A percentile compares a stretch with the other conserved stretches of the same genome.
Evolutionary conservation across 73 alveolate species (phyloP).

Genomic region (Tetrahymena malaccensis): DNA sequence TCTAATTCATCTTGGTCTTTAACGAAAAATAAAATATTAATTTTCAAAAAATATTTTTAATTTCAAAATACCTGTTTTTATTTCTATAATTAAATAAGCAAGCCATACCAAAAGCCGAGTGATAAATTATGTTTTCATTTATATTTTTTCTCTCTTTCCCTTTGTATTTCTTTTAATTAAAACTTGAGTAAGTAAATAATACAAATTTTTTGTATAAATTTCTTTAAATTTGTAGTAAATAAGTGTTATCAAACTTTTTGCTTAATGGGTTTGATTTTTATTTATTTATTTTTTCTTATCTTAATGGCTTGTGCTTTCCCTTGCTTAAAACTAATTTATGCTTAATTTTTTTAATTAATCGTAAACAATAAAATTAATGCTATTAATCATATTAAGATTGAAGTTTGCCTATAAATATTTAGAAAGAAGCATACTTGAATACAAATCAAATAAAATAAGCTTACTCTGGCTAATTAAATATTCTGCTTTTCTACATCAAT

Average conservation of each 20-base stretch:
- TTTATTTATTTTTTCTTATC: too few relatives aligned
- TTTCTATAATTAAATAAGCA: not conserved
- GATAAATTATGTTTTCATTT: not conserved
- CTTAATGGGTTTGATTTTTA: not conserved
- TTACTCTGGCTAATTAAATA: not conserved
- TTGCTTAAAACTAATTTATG: not conserved
- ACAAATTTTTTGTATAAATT: not conserved
- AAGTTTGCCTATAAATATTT: not conserved
- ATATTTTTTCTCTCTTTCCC: not conserved
- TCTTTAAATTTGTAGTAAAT: not conserved
- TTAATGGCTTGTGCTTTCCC: not conserved
- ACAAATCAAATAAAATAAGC: not conserved
- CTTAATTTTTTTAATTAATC: not conserved
- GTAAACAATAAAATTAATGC: too few relatives aligned
- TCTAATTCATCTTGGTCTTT: not conserved
- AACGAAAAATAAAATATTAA: not conserved
- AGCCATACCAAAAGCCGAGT: not conserved
- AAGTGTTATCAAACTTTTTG: not conserved
- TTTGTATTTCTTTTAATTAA: too few relatives aligned
- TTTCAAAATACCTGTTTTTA: not conserved
- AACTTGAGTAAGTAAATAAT: not conserved
- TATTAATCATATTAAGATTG: too few relatives aligned
- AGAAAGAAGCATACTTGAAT: not conserved
- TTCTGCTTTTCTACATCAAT: too few relatives aligned
- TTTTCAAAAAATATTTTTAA: too few relatives aligned